phyloP scores from a whole-genome alignment of 148 eudicot genomes.

The Rhododendron simsii region DNA sequence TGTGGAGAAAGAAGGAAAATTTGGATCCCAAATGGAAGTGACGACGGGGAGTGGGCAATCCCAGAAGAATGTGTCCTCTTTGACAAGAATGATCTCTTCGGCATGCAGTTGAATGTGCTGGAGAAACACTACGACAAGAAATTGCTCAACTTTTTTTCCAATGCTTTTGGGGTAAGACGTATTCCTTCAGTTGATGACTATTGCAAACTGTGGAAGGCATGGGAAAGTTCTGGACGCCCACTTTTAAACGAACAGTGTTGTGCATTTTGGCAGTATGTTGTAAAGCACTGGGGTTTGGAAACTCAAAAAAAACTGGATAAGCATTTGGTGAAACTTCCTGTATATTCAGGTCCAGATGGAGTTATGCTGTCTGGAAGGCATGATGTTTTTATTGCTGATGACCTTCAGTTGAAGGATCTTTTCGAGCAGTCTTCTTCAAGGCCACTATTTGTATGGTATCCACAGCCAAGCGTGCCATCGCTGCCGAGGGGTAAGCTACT shows the following conservation, averaged over 20 bases:
- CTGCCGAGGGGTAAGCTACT: conserved; percentile 33
- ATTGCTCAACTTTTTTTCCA: conserved; percentile 37
- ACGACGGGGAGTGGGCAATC: conserved; percentile 44
- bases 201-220: conserved; percentile 56
- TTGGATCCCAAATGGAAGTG: conserved; percentile 45
- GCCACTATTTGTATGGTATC: conserved; percentile 58
- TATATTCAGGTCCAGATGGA: conserved; percentile 23
- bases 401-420: conserved; percentile 49
- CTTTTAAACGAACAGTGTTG: conserved; percentile 32
- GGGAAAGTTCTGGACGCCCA: conserved; percentile 40
- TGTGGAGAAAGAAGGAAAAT: conserved; percentile 14
- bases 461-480: conserved; percentile 25
- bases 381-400: conserved; percentile 58
- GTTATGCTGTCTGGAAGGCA: conserved; percentile 30
- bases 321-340: conserved; percentile 48
- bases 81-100: conserved; percentile 44
- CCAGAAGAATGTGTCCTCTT: conserved; percentile 49
- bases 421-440: conserved; percentile 16
- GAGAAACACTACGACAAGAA: conserved; percentile 33
- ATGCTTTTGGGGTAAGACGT: conserved; percentile 28
- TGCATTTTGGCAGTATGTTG: conserved; percentile 51
- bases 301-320: conserved; percentile 14
- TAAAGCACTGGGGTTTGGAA: conserved; percentile 17
- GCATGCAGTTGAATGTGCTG: conserved; percentile 31
- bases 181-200: conserved; percentile 48